Percentiles rank a stretch among this genome's conserved stretches.
Evolutionary conservation across 495 filamentous ascomycete species (phyloP).

Genomic region (Tuber calosporum): DNA sequence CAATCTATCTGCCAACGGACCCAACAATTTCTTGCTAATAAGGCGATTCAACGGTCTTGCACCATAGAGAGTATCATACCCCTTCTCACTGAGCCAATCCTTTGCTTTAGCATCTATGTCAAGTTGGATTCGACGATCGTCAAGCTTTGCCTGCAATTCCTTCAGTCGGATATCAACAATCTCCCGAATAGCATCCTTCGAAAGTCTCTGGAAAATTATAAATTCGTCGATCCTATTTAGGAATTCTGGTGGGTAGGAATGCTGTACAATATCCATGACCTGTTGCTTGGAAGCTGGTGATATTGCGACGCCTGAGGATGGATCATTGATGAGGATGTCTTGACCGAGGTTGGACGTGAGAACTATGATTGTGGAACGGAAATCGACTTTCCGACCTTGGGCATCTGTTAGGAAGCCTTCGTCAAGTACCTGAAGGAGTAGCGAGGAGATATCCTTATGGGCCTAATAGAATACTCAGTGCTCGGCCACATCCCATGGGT

Average conservation of each 20-base stretch:
- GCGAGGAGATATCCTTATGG: constrained; percentile 84
- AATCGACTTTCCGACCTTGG: constrained; percentile 93
- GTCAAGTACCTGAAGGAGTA: constrained; percentile 93
- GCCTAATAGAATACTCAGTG: constrained; percentile 45
- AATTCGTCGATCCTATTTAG: constrained; percentile 95
- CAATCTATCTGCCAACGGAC: constrained; percentile 80
- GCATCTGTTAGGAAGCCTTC: constrained; percentile 93
- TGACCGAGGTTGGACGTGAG: constrained; percentile 89
- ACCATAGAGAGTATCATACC: constrained; percentile 86
- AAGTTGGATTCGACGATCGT: constrained; percentile 76
- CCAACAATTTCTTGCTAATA: constrained; percentile 81
- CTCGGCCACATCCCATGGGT: neutral
- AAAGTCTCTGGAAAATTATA: constrained; percentile 86
- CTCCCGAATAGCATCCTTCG: constrained; percentile 67
- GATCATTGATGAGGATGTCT: constrained; percentile 60
- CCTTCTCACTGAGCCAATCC: constrained; percentile 76
- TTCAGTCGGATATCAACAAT: constrained; percentile 87
- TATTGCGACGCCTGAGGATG: constrained; percentile 58
- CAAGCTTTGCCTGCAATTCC: constrained; percentile 75
- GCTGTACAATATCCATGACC: constrained; percentile 81
- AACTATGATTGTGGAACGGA: constrained; percentile 92
- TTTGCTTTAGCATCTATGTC: constrained; percentile 63
- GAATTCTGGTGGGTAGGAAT: constrained; percentile 82
- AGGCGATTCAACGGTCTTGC: constrained; percentile 89
- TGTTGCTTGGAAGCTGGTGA: constrained; percentile 61